Evolutionary conservation across 2,329 filamentous ascomycete species (phyloP), one percentile per base, ranked within the genome.

Genomic region (Colletotrichum truncatum): DNA sequence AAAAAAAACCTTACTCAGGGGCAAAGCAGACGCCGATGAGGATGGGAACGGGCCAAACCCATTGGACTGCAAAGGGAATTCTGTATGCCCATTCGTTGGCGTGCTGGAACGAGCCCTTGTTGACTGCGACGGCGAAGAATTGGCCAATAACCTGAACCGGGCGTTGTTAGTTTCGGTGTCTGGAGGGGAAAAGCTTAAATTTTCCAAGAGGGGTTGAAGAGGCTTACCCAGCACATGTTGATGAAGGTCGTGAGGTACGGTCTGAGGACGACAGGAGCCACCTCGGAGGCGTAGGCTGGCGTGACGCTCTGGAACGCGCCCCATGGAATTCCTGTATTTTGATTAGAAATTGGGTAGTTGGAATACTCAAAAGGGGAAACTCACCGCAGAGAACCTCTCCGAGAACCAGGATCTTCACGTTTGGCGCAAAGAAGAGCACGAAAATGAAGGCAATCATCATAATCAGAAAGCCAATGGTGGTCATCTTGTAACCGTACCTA

Each of bases 181-280:
- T 28, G 18, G n/a, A n/a, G n/a, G n/a, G n/a, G n/a, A n/a, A n/a
- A n/a, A n/a, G n/a, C n/a, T n/a, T n/a, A n/a, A n/a, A n/a, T n/a
- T n/a, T n/a, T n/a, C n/a, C n/a, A n/a, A 18, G 4, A 23, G 28
- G 12, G 4, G 14, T 28, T 10, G 30, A n/a, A 12, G 14, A 9
- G 4, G 10, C 54, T 18, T 21, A 68, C 83, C 82, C 84, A 87
- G 68, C 85, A 87, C 73, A 87, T 79, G 67, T 87, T 88, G 70
- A 84, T 83, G 56, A 84, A 86, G 0, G 82, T 84, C 0, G 84
- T 87, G 3, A 88, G 77, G 45, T 85, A 85, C 0, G 82, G 80
- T 4, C 85, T 77, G 2, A 87, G 78, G 2, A 80, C 80, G 46
- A 79, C 73, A n/a, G 81, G 81, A 4, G 80, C 77, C 10, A 84